Evolutionary conservation across 2,329 filamentous ascomycete genomes (phyloP), one percentile per base, ranked within the genome.

Genomic region (Podosphaera fusca): DNA sequence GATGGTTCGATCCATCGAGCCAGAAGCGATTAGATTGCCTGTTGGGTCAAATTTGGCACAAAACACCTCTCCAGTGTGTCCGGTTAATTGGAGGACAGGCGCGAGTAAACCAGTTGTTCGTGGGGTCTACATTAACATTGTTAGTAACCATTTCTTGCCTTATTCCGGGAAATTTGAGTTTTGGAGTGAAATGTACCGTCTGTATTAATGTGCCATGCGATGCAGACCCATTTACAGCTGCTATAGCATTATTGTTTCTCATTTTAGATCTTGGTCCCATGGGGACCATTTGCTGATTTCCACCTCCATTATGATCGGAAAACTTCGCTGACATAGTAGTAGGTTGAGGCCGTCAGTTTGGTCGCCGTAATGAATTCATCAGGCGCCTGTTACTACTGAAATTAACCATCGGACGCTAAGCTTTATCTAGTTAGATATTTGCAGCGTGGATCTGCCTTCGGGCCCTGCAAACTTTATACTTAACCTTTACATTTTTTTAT

Each of bases 1-100:
- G 64, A 98, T 92, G 58, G 82, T 86, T 64, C 89, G 79, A 68
- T 98, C 92, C 86, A 95, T 95, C 10, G 87, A 92, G 7, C 87
- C 90, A 1, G 92, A 96, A 47, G 92, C 92, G 64, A 96, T 92
- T 61, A 87, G 76, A 61, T 88, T 84, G 49, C 89, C 90, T 1
- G 84, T 84, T 2, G 87, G 84, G 67, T 95, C 87, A 67, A 98
- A 98, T 67, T 86, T 84, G 54, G 87, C 85, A 31, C 87, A 77
- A 67, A 96, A 96, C 53, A 98, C 80, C 72, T 98, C 92, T 29
- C 87, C 88, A n/a, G 74, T 73, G 67, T 79, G 79, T 66, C 87
- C 88, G 55, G 83, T 84, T 57, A 98, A 74, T 70, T 96, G 87
- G 88, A 96, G 95, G 50, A 95, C 84, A 1, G 90, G 88, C 58